phyloP scores from a whole-genome alignment of 345 rosid genomes.

The Populus ilicifolia region DNA sequence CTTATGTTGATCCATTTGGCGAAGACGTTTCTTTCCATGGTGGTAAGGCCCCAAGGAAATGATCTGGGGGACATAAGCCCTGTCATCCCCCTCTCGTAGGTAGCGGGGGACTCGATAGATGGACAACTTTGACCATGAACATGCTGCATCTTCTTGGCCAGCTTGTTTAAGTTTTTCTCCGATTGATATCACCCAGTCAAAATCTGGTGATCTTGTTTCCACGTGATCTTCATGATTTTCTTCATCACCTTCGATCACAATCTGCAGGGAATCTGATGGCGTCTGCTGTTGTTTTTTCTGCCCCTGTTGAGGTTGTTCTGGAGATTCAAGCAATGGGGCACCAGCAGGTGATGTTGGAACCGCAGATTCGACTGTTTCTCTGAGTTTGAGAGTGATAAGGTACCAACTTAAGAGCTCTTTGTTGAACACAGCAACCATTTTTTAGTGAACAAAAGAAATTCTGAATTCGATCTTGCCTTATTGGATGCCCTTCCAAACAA shows the following conservation, averaged over 20 bases:
- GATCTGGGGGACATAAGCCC: slow-evolving; percentile 68
- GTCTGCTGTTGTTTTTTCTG: slow-evolving; percentile 25
- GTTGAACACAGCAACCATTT: slow-evolving; percentile 69
- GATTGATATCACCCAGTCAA: slow-evolving; percentile 69
- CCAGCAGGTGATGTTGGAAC: slow-evolving; percentile 23
- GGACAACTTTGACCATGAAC: slow-evolving; percentile 57
- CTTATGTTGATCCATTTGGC: slow-evolving; percentile 75
- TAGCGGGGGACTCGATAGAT: slow-evolving; percentile 58
- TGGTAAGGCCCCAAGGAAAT: slow-evolving; percentile 84
- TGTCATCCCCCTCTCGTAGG: slow-evolving; percentile 64
- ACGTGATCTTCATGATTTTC: slow-evolving; percentile 24
- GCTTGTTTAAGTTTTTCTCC: slow-evolving; percentile 61
- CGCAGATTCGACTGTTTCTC: slow-evolving; percentile 57
- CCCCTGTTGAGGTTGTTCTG: slow-evolving; percentile 19
- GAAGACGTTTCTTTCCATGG: slow-evolving; percentile 60
- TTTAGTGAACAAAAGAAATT: background rate
- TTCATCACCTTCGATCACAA: slow-evolving; percentile 18
- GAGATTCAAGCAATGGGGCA: slow-evolving; percentile 19
- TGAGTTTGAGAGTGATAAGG: slow-evolving; percentile 60
- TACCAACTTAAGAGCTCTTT: slow-evolving; percentile 71
- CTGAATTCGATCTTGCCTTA: slow-evolving; percentile 8
- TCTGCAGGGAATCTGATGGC: slow-evolving; percentile 26
- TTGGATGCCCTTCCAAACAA: background rate
- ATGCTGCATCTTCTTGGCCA: slow-evolving; percentile 48
- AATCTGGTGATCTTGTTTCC: slow-evolving; percentile 28